Conservation (phyloP, 2,329 filamentous ascomycete species). For the Falciphora oryzae region DNA sequence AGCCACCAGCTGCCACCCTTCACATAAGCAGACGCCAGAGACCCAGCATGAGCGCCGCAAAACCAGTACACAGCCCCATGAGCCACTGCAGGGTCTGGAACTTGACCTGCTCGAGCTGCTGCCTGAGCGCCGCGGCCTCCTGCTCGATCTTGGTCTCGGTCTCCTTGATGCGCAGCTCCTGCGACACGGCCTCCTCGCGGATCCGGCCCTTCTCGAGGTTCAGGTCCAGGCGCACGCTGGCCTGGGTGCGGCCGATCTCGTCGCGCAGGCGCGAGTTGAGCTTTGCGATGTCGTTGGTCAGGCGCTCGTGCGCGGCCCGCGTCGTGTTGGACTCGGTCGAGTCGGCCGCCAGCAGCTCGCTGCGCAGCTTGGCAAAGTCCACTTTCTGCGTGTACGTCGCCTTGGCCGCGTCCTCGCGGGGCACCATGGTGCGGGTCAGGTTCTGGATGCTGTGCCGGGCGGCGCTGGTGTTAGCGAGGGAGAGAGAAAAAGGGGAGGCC, state of each 20-base stretch:
- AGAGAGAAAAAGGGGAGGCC: background rate
- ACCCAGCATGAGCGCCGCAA: conserved; percentile 61
- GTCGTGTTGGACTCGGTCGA: conserved; percentile 87
- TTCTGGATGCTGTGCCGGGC: conserved; percentile 71
- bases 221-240: conserved; percentile 83
- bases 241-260: conserved; percentile 91
- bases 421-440: conserved; percentile 93
- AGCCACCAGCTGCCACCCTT: conserved; percentile 9
- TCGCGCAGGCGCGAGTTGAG: conserved; percentile 83
- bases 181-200: conserved; percentile 88
- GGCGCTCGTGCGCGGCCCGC: conserved; percentile 79
- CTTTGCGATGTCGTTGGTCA: conserved; percentile 93
- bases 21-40: conserved; percentile 66
- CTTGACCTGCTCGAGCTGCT: conserved; percentile 95
- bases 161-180: conserved; percentile 98
- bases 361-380: conserved; percentile 94
- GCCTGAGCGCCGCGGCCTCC: conserved; percentile 82
- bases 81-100: conserved; percentile 98
- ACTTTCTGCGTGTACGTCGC: conserved; percentile 84
- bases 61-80: conserved; percentile 74
- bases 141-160: conserved; percentile 98
- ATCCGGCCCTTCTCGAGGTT: conserved; percentile 97
- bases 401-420: conserved; percentile 85
- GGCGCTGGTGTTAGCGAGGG: conserved; percentile 9
- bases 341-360: conserved; percentile 87